A percentile compares a stretch with the other conserved stretches of the same genome.
Evolutionary conservation across 1,284 basidiomycete species (phyloP).

Genomic region (Cryptococcus sp.): DNA sequence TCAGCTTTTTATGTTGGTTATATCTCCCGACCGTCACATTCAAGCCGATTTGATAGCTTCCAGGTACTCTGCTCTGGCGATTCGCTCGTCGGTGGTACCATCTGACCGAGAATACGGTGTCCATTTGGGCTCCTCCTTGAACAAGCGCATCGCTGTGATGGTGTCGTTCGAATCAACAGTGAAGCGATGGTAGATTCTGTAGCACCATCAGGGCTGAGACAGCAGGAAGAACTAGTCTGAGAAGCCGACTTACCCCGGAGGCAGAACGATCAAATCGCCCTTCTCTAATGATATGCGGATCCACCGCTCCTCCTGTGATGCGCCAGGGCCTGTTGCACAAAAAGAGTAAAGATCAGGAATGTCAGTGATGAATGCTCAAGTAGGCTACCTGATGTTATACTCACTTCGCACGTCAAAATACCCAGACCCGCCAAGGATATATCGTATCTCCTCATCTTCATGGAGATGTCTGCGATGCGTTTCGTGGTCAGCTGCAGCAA

Average conservation of each 20-base stretch:
- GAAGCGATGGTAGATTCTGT: constrained; percentile 77
- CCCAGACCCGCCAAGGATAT: constrained; percentile 74
- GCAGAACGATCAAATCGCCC: constrained; percentile 73
- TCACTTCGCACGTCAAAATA: constrained; percentile 81
- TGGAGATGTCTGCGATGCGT: constrained; percentile 69
- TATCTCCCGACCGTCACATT: no score
- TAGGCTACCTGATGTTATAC: constrained; percentile 22
- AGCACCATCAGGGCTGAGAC: not conserved
- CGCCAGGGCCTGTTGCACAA: not conserved
- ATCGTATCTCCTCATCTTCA: constrained; percentile 89
- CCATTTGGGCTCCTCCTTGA: constrained; percentile 90
- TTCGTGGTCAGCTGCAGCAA: not conserved
- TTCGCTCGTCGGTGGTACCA: constrained; percentile 64
- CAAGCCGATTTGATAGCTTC: constrained; percentile 30
- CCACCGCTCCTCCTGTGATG: constrained; percentile 61
- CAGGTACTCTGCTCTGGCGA: constrained; percentile 66
- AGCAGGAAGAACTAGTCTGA: not conserved
- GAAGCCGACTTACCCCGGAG: constrained; percentile 60
- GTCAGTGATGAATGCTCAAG: not conserved
- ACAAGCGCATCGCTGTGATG: constrained; percentile 73
- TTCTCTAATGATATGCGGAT: constrained; percentile 68
- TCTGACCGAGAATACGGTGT: constrained; percentile 67
- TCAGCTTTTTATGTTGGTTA: no score
- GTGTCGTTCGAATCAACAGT: constrained; percentile 70
- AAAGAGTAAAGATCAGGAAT: not conserved